Percentiles rank a stretch among this genome's conserved stretches.
Evolutionary conservation across 2,329 filamentous ascomycete species (phyloP).

Genomic region (Blastomyces percursus): DNA sequence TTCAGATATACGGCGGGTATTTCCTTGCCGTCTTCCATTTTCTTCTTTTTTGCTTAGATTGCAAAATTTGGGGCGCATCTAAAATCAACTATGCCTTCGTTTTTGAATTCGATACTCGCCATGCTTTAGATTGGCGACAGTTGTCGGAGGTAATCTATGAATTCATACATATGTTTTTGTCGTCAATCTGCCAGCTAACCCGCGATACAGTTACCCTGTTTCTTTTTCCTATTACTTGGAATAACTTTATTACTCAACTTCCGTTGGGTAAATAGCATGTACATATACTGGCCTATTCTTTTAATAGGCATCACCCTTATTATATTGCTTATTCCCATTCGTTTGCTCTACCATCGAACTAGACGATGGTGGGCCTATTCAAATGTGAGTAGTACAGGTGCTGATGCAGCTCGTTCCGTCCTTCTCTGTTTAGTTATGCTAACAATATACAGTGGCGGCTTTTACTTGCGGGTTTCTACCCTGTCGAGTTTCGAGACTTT

Average conservation of each 20-base stretch:
- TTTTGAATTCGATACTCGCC: conserved; percentile 85
- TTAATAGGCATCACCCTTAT: conserved; percentile 57
- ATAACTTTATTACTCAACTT: conserved; percentile 88
- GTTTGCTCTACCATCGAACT: conserved; percentile 61
- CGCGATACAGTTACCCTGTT: conserved; percentile 56
- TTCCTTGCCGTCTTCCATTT: conserved; percentile 74
- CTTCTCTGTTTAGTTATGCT: conserved; percentile 16
- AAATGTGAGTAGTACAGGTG: conserved; percentile 49
- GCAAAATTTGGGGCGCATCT: conserved; percentile 66
- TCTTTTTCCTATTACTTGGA: conserved; percentile 65
- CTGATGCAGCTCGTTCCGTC: neutral
- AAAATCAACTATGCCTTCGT: conserved; percentile 96
- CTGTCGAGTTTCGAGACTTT: conserved; percentile 94
- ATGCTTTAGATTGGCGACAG: conserved; percentile 81
- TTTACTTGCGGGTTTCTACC: conserved; percentile 72
- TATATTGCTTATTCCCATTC: conserved; percentile 65
- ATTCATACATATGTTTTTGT: neutral
- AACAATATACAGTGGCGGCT: conserved; percentile 59
- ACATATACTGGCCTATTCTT: conserved; percentile 75
- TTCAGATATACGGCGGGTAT: conserved; percentile 79
- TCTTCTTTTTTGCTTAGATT: conserved; percentile 73
- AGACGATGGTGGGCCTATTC: conserved; percentile 81
- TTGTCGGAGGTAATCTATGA: conserved; percentile 51
- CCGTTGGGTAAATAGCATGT: conserved; percentile 56
- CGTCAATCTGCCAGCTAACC: neutral